Percentiles rank a stretch among this genome's conserved stretches.
phyloP scores from a whole-genome alignment of 202 grass and related monocot species.

The Musa balbisiana region DNA sequence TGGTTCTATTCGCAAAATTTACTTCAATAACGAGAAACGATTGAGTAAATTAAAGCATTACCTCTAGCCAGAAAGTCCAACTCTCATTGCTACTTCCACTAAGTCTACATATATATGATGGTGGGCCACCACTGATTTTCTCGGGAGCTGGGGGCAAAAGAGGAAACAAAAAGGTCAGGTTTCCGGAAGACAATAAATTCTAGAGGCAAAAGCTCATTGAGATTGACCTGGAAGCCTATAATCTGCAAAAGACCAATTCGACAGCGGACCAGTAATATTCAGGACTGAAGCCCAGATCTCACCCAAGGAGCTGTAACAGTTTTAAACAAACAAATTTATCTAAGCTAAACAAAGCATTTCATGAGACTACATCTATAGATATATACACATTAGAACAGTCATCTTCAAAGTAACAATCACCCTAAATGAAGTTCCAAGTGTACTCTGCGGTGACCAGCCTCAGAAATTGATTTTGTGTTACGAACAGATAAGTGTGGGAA shows the following conservation, averaged over 20 bases:
- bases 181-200: not conserved
- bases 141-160: constrained; percentile 34
- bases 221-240: constrained; percentile 54
- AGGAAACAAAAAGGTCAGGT: constrained; percentile 8
- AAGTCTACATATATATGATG: constrained; percentile 81
- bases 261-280: constrained; percentile 85
- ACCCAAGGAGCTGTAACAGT: constrained; percentile 59
- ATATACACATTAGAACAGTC: not conserved
- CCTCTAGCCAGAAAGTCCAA: constrained; percentile 99
- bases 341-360: not conserved
- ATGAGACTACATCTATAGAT: not conserved
- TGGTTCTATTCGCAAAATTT: not conserved
- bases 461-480: constrained; percentile 30
- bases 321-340: constrained; percentile 19
- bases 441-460: constrained; percentile 48
- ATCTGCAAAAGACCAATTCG: constrained; percentile 96
- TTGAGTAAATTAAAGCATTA: constrained; percentile 22
- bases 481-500: constrained; percentile 52
- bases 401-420: constrained; percentile 34
- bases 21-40: not conserved
- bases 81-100: constrained; percentile 59
- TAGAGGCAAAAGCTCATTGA: not conserved
- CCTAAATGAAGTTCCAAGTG: constrained; percentile 78
- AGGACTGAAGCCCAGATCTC: constrained; percentile 76
- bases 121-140: constrained; percentile 54